Conservation (phyloP, 257 asterid species). For the Gardenia jasminoides region DNA sequence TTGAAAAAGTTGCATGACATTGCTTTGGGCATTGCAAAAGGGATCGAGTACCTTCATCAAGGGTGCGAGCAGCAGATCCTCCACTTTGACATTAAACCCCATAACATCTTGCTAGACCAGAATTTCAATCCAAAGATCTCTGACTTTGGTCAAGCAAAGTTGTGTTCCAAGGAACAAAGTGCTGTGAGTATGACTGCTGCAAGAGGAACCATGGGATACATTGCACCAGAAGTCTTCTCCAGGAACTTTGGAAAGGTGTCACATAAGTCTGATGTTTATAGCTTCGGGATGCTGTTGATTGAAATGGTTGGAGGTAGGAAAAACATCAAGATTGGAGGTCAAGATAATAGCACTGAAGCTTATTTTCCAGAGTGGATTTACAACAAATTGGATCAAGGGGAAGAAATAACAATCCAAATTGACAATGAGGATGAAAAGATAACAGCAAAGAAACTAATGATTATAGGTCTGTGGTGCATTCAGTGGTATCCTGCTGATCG, state of each 20-base stretch:
- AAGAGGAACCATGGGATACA: constrained; percentile 37
- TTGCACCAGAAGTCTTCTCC: constrained; percentile 40
- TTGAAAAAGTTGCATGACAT: constrained; percentile 22
- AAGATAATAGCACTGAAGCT: neutral
- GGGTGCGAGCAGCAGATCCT: constrained; percentile 25
- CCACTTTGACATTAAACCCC: constrained; percentile 29
- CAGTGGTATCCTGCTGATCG: constrained; percentile 32
- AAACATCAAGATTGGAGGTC: constrained; percentile 16
- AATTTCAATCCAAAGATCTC: constrained; percentile 28
- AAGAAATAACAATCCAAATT: neutral
- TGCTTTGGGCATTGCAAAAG: constrained; percentile 33
- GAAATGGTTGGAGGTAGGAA: constrained; percentile 48
- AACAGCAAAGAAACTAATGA: constrained; percentile 16
- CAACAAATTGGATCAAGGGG: constrained; percentile 22
- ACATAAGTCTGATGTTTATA: constrained; percentile 29
- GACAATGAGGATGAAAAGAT: constrained; percentile 11
- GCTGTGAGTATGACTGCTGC: constrained; percentile 32
- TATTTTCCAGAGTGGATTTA: constrained; percentile 36
- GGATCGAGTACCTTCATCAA: constrained; percentile 33
- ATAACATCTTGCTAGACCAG: constrained; percentile 31
- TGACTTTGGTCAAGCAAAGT: constrained; percentile 42
- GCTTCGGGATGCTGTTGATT: constrained; percentile 33
- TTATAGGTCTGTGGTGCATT: constrained; percentile 31
- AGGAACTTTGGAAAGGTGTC: constrained; percentile 35
- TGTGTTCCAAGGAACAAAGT: constrained; percentile 28